These are phyloP conservation scores for Spongospora subterranea DNA, from an alignment of 208 protist species.

Conservation along the genomic window DNA sequence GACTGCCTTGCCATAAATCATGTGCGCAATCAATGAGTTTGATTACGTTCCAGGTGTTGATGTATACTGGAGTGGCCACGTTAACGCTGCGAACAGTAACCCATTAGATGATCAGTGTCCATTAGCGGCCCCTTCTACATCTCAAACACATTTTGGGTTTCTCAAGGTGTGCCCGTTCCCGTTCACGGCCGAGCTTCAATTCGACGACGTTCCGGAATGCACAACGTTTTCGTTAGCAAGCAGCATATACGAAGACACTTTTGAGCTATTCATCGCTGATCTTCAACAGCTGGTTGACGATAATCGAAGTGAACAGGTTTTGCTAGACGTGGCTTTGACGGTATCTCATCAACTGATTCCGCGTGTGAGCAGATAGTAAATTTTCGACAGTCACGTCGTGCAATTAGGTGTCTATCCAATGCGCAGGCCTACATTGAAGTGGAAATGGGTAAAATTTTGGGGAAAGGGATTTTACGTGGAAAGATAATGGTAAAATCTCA, in stretches of 20 bases:
- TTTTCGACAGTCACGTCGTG: background rate
- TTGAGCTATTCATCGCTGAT: slow-evolving; percentile 35
- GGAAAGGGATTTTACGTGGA: background rate
- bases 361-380: no score
- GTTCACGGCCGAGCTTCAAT: slow-evolving; percentile 42
- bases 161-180: slow-evolving; percentile 9
- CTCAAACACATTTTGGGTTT: background rate
- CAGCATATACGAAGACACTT: background rate
- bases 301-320: background rate
- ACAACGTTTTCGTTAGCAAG: slow-evolving; percentile 32
- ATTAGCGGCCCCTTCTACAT: background rate
- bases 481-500: slow-evolving; percentile 7
- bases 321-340: background rate
- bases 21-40: no score
- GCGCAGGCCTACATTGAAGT: background rate
- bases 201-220: slow-evolving; percentile 1
- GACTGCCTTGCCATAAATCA: no score
- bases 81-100: background rate
- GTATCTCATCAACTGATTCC: no score
- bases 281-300: slow-evolving; percentile 38
- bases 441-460: background rate
- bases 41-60: slow-evolving; percentile 49
- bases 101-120: background rate
- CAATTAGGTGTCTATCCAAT: background rate
- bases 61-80: slow-evolving; percentile 34